Conservation (phyloP, 2,329 filamentous ascomycete genomes). For the Paradendryphiella salina region DNA sequence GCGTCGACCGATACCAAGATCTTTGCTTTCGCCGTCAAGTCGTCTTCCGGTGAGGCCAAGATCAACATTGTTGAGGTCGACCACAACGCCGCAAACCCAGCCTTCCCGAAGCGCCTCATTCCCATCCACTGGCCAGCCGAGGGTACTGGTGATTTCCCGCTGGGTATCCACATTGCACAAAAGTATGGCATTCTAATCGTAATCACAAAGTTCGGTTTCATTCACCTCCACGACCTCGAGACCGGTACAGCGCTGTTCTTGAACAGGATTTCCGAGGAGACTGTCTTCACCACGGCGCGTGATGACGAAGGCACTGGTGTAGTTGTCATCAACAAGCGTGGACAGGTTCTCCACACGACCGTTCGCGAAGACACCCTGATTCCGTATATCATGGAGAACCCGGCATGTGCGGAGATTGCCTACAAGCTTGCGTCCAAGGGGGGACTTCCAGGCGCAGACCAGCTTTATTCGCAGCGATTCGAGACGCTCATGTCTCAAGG, state of each 20-base stretch:
- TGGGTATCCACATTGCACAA: constrained; percentile 94
- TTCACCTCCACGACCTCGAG: constrained; percentile 97
- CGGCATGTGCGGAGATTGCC: constrained; percentile 88
- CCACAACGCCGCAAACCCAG: constrained; percentile 83
- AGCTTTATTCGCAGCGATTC: constrained; percentile 90
- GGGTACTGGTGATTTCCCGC: constrained; percentile 94
- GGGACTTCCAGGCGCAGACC: constrained; percentile 90
- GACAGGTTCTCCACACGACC: constrained; percentile 91
- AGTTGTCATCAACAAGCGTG: constrained; percentile 94
- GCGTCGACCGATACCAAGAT: constrained; percentile 90
- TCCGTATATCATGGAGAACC: constrained; percentile 93
- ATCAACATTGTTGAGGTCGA: constrained; percentile 98
- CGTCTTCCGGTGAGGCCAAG: constrained; percentile 80
- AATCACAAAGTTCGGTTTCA: constrained; percentile 98
- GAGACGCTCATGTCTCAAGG: constrained; percentile 80
- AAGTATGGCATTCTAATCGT: constrained; percentile 97
- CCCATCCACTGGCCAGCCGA: constrained; percentile 98
- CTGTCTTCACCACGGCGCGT: constrained; percentile 90
- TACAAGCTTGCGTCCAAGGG: constrained; percentile 96
- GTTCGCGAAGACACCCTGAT: constrained; percentile 91
- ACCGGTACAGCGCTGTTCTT: constrained; percentile 96
- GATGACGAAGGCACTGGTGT: constrained; percentile 86
- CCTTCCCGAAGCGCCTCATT: constrained; percentile 92
- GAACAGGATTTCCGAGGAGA: constrained; percentile 99
- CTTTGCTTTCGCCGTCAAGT: constrained; percentile 94